These are phyloP conservation scores for Trichoderma gamsii DNA, from an alignment of 495 filamentous ascomycete genomes.

Conservation along the genomic window DNA sequence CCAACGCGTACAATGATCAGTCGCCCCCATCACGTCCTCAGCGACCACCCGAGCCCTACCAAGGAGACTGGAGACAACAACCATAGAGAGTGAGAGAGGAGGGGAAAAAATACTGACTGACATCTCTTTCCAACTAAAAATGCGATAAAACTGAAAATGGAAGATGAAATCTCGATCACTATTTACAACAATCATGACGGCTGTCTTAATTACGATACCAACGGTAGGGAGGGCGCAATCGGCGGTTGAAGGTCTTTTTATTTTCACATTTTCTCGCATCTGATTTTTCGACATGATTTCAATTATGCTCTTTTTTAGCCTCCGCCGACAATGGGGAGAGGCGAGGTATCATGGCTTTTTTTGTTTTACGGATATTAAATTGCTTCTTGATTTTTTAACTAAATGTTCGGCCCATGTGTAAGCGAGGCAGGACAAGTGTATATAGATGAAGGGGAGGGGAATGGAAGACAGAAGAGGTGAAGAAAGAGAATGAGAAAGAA, in stretches of 20 bases:
- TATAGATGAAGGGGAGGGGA: not conserved
- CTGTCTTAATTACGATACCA: conserved; percentile 11
- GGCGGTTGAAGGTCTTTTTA: conserved; percentile 7
- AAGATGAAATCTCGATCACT: conserved; percentile 3
- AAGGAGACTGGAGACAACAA: not conserved
- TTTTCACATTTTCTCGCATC: not conserved
- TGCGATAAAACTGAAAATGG: not conserved
- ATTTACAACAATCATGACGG: conserved; percentile 9
- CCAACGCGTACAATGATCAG: conserved; percentile 24
- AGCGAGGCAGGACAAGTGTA: not conserved
- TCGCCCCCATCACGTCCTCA: conserved; percentile 20
- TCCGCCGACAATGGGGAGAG: too few species aligned
- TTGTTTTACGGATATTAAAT: too few species aligned
- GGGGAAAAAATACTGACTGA: too few species aligned
- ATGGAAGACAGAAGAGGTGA: too few species aligned
- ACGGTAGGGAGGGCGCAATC: conserved; percentile 11
- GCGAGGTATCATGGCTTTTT: too few species aligned
- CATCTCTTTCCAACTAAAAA: not conserved
- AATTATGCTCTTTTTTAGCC: too few species aligned
- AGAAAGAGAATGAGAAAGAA: not conserved
- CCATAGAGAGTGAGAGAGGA: not conserved
- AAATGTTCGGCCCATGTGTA: not conserved
- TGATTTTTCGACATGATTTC: not conserved
- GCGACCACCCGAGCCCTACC: conserved; percentile 10
- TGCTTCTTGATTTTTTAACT: not conserved